A percentile compares a stretch with the other conserved stretches of the same genome.
These are phyloP conservation scores for Acer negundo DNA, from an alignment of 345 rosid species.

Conservation along the genomic window DNA sequence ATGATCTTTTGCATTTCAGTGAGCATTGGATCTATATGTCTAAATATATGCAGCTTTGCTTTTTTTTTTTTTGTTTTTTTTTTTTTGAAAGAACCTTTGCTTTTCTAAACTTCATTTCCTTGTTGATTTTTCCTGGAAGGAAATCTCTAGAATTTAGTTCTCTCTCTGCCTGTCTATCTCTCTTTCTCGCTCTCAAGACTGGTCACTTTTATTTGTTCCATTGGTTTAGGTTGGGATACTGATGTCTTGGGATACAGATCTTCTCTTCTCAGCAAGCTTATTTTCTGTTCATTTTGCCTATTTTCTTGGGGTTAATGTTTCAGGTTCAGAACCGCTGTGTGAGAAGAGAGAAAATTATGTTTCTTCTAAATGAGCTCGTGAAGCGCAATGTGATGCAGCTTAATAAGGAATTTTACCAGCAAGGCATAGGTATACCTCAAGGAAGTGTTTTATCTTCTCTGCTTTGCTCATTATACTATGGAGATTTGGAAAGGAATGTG, in stretches of 20 bases:
- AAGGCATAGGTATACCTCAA: constrained; percentile 76
- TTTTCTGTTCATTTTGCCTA: background rate
- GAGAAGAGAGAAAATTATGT: constrained; percentile 40
- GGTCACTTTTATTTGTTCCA: background rate
- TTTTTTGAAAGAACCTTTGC: background rate
- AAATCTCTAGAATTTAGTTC: background rate
- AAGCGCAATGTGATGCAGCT: constrained; percentile 59
- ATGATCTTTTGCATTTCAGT: background rate
- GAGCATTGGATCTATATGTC: background rate
- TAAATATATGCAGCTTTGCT: background rate
- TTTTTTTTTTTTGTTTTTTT: background rate
- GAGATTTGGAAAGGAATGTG: constrained; percentile 69
- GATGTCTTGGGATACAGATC: background rate
- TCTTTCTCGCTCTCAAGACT: background rate
- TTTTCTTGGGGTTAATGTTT: constrained; percentile 20
- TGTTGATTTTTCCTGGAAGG: background rate
- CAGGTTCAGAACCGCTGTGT: constrained; percentile 41
- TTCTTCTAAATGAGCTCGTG: constrained; percentile 54
- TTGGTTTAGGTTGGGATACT: background rate
- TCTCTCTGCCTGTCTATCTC: background rate
- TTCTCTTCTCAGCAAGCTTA: background rate
- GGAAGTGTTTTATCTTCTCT: constrained; percentile 76
- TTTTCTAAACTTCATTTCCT: background rate
- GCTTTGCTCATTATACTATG: constrained; percentile 81
- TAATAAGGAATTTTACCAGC: constrained; percentile 56